Percentiles rank a stretch among this genome's conserved stretches.
Evolutionary conservation across 75 land plant species (phyloP).

Genomic region (Gnetum montanum): DNA sequence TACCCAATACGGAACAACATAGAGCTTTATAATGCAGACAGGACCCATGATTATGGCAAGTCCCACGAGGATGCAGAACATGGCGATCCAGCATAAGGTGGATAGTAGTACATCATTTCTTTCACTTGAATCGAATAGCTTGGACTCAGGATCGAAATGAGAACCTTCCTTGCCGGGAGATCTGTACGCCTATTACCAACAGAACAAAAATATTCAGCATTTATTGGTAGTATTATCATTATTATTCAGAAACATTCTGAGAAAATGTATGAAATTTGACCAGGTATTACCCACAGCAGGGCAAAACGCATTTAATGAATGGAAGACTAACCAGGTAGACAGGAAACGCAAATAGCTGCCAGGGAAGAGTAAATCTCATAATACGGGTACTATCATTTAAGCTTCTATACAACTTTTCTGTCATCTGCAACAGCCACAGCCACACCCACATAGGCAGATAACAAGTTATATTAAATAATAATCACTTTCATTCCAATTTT

Average conservation of each 20-base stretch:
- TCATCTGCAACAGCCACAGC: slow-evolving; percentile 33
- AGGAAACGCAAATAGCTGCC: slow-evolving; percentile 69
- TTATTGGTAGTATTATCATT: no score
- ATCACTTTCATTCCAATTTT: no score
- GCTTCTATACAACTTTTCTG: slow-evolving; percentile 47
- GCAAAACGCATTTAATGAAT: no score
- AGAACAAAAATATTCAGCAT: neutral
- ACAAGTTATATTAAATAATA: neutral
- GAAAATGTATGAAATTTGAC: no score
- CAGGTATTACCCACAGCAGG: no score
- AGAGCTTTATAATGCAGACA: slow-evolving; percentile 60
- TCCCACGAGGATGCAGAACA: slow-evolving; percentile 49
- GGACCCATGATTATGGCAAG: slow-evolving; percentile 47
- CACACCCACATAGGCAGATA: neutral
- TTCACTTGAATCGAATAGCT: slow-evolving; percentile 61
- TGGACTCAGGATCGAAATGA: slow-evolving; percentile 75
- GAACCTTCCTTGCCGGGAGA: slow-evolving; percentile 87
- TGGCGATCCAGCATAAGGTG: slow-evolving; percentile 68
- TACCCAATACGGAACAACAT: slow-evolving; percentile 84
- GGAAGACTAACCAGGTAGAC: slow-evolving; percentile 67
- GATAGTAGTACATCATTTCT: slow-evolving; percentile 62
- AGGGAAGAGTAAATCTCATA: slow-evolving; percentile 51
- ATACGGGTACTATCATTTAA: slow-evolving; percentile 31
- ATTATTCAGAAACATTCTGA: no score
- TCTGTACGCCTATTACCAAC: slow-evolving; percentile 43